These are phyloP conservation scores for Daldinia eschscholtzii DNA, from an alignment of 2,329 filamentous ascomycete genomes.

Conservation along the genomic window DNA sequence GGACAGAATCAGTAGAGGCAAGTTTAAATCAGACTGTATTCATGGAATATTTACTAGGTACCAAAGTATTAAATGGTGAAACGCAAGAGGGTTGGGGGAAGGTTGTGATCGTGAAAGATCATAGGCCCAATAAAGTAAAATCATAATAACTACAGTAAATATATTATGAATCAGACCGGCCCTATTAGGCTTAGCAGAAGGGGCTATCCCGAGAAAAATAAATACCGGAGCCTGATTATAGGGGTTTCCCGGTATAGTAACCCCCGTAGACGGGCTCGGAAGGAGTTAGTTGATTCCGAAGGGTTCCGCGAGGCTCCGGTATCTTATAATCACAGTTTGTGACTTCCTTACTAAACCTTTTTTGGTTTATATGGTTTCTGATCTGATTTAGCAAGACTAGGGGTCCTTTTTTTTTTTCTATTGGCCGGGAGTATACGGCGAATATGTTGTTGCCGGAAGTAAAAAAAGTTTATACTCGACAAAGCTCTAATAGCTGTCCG, in stretches of 20 bases:
- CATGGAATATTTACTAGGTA: background rate
- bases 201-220: background rate
- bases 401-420: background rate
- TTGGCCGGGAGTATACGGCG: background rate
- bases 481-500: background rate
- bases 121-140: background rate
- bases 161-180: too few relatives aligned
- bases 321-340: background rate
- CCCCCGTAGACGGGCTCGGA: background rate
- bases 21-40: background rate
- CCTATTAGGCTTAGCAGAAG: background rate
- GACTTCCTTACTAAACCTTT: background rate
- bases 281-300: background rate
- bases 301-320: background rate
- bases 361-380: background rate
- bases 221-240: background rate
- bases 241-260: background rate
- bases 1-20: constrained; percentile 1
- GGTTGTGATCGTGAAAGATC: background rate
- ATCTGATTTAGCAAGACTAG: background rate
- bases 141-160: background rate
- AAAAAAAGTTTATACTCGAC: background rate
- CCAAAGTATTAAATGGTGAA: background rate
- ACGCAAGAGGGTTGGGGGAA: background rate
- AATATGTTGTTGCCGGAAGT: background rate